Conservation (phyloP, 371 early-diverging fungal species). For the Ordospora pajunii region DNA sequence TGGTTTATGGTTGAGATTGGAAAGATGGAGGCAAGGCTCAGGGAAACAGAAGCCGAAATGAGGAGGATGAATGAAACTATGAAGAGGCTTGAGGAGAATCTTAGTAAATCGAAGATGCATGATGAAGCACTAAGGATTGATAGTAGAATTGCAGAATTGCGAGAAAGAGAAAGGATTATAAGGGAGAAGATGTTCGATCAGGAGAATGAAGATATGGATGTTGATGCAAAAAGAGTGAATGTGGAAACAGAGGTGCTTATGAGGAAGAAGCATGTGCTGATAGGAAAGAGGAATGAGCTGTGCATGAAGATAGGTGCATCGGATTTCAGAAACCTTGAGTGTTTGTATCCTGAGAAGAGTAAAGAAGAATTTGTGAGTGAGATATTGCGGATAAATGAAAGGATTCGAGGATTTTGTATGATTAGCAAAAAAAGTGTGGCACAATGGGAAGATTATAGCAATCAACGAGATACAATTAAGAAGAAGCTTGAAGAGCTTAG, state of each 20-base stretch:
- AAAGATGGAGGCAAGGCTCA: neutral
- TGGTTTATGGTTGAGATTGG: slow-evolving; percentile 11
- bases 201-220: slow-evolving; percentile 19
- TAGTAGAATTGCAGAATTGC: neutral
- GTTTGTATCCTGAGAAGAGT: neutral
- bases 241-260: slow-evolving; percentile 3
- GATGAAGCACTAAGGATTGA: slow-evolving; percentile 19
- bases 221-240: slow-evolving; percentile 25
- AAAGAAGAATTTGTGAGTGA: slow-evolving; percentile 8
- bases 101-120: slow-evolving; percentile 3
- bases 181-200: slow-evolving; percentile 15
- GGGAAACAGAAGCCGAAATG: slow-evolving; percentile 12
- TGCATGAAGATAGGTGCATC: slow-evolving; percentile 14
- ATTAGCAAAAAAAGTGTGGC: neutral
- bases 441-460: slow-evolving; percentile 5
- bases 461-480: slow-evolving; percentile 14
- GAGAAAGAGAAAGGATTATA: slow-evolving; percentile 20
- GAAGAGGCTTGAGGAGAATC: neutral
- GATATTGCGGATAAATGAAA: slow-evolving; percentile 23
- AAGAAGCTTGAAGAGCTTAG: slow-evolving; percentile 24
- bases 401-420: slow-evolving; percentile 25
- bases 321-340: slow-evolving; percentile 11
- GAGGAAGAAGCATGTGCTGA: slow-evolving; percentile 25
- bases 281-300: slow-evolving; percentile 32
- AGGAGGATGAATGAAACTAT: neutral